Evolutionary conservation across 371 early-diverging fungal species (phyloP), one percentile per base, ranked within the genome.

Genomic region (Rhizopus sp.): DNA sequence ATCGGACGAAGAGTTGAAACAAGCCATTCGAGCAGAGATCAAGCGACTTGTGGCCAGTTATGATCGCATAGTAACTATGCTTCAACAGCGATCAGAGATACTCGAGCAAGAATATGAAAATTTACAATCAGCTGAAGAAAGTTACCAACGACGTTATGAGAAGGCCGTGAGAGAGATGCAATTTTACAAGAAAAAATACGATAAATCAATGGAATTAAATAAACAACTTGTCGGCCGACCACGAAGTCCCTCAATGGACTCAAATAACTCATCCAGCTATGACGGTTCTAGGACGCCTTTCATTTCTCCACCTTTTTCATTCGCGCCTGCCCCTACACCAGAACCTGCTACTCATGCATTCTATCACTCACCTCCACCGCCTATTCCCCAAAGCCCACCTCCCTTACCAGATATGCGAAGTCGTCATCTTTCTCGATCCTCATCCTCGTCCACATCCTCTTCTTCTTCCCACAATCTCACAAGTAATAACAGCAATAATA

Each of bases 161-260:
- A 78, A 78, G 34, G 78, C 78, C 4, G 78, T 78, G 7, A 67
- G 78, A 5, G 78, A 78, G 47, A 72, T 75, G 70, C 78, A 78
- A 50, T 78, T 78, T 37, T 75, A 69, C 31, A 70, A 68, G 38
- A 78, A 69, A 46, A 68, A 70, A 51, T 69, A 69, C 16, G 78
- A 78, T 7, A 59, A 63, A 31, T 7, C 60, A 7, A 40, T 31
- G 3, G 66, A 69, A 53, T 42, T 55, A 15, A 68, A 53, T 39
- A 65, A 62, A 23, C 61, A 58, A 16, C 47, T 53, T 57, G 53
- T 53, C 46, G 38, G 34, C 15, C 38, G 67, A 48, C 67, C 60
- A 29, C 55, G 69, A 15, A 66, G 70, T 31, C 59, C 64, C 1
- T 73, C 73, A 3, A 50, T 69, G 33, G 73, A 73, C 13, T 66